Evolutionary conservation across 78 protist species (phyloP).

Genomic region (Pigoraptor vietnamica): DNA sequence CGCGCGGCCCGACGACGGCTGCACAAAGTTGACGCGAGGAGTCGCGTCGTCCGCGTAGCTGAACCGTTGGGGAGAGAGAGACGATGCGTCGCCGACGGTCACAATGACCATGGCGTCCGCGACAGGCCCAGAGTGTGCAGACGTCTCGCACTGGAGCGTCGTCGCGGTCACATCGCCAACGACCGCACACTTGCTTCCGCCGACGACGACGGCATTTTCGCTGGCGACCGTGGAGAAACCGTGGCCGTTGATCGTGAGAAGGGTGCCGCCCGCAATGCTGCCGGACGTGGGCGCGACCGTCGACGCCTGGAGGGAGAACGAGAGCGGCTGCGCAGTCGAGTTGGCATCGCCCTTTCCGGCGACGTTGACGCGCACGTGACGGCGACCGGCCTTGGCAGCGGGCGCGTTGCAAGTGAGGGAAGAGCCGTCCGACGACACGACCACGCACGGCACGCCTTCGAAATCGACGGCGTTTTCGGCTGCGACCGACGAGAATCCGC

Average conservation of each 20-base stretch:
- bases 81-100: not conserved
- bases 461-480: not conserved
- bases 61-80: not conserved
- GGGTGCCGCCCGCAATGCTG: conserved; percentile 5
- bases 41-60: not conserved
- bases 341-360: not conserved
- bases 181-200: not conserved
- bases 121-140: too few species aligned
- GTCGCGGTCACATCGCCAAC: not conserved
- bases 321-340: not conserved
- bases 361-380: not conserved
- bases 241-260: not conserved
- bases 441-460: not conserved
- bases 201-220: not conserved
- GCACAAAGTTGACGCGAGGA: not conserved
- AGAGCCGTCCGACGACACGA: not conserved
- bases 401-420: not conserved
- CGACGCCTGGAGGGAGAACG: too few species aligned
- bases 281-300: not conserved
- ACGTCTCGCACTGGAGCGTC: not conserved
- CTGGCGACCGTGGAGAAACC: not conserved
- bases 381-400: not conserved
- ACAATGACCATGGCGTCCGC: not conserved
- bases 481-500: not conserved
- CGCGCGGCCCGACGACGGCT: not conserved